Conservation (phyloP, 139 green algal species). For the Zygnema cylindricum region DNA sequence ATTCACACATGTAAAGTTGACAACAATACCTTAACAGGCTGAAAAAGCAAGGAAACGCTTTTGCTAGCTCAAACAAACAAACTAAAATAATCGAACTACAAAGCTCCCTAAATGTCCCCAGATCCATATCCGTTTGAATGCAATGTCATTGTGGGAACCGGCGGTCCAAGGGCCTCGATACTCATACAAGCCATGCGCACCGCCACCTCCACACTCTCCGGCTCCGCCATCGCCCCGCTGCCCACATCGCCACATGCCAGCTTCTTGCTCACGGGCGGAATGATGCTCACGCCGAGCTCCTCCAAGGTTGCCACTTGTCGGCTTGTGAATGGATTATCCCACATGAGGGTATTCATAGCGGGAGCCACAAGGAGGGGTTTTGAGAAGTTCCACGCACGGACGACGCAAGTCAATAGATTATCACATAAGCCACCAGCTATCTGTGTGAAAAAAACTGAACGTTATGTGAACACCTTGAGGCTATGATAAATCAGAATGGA, state of each 20-base stretch:
- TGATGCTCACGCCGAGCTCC: constrained; percentile 70
- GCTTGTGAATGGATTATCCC: constrained; percentile 82
- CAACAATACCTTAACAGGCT: no score
- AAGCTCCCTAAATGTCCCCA: no score
- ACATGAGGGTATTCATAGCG: constrained; percentile 99
- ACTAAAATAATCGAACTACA: no score
- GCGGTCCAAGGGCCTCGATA: no score
- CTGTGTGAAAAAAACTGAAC: background rate
- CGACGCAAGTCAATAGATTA: constrained; percentile 92
- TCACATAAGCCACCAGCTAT: constrained; percentile 80
- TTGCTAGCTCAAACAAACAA: no score
- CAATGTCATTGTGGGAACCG: no score
- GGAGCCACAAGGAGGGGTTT: constrained; percentile 82
- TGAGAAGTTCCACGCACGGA: constrained; percentile 88
- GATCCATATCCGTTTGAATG: no score
- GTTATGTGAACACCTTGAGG: background rate
- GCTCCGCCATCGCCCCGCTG: constrained; percentile 83
- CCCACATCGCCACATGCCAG: constrained; percentile 93
- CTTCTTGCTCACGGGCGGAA: constrained; percentile 82
- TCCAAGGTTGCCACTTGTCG: constrained; percentile 74
- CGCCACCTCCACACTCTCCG: constrained; percentile 26
- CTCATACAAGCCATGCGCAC: no score
- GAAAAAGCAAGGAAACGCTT: no score
- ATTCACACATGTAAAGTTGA: no score
- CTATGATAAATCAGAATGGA: no score